These are phyloP conservation scores for Coprinopsis sp. DNA, from an alignment of 768 basidiomycete species.

Conservation along the genomic window DNA sequence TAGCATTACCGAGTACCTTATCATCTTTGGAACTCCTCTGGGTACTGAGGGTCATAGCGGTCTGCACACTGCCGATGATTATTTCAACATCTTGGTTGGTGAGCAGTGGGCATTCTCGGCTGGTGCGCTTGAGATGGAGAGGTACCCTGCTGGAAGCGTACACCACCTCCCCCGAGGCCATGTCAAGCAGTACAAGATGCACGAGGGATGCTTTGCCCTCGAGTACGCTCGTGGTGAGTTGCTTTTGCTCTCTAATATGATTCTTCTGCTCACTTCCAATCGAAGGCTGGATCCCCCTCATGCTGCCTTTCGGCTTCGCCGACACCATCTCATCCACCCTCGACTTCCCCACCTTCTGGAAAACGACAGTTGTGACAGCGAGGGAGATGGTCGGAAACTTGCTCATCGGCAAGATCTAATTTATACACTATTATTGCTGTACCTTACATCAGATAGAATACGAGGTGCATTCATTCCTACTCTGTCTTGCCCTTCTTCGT, in stretches of 20 bases:
- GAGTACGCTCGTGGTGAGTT: slow-evolving; percentile 87
- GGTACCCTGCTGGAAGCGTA: slow-evolving; percentile 78
- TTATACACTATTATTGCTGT: not conserved
- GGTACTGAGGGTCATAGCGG: slow-evolving; percentile 97
- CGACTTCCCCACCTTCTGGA: slow-evolving; percentile 77
- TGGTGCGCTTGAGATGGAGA: slow-evolving; percentile 79
- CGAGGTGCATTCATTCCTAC: slow-evolving; percentile 9
- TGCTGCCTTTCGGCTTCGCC: slow-evolving; percentile 91
- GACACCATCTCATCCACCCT: slow-evolving; percentile 86
- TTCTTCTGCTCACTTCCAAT: not conserved
- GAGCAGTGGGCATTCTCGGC: slow-evolving; percentile 93
- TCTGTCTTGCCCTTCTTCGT: slow-evolving; percentile 19
- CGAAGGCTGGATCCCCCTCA: slow-evolving; percentile 98
- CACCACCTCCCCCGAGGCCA: slow-evolving; percentile 80
- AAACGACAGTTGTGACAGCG: slow-evolving; percentile 71
- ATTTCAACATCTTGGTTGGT: slow-evolving; percentile 91
- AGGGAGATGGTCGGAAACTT: slow-evolving; percentile 83
- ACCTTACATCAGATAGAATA: not conserved
- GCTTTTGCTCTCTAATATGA: not conserved
- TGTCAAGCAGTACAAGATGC: slow-evolving; percentile 98
- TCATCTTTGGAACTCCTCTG: slow-evolving; percentile 92
- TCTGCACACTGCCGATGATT: slow-evolving; percentile 93
- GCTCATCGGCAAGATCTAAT: slow-evolving; percentile 80
- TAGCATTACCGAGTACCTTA: slow-evolving; percentile 93
- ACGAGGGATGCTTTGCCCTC: slow-evolving; percentile 90